Evolutionary conservation across 2,329 filamentous ascomycete species (phyloP).

Genomic region (Herpotrichia juniperi): DNA sequence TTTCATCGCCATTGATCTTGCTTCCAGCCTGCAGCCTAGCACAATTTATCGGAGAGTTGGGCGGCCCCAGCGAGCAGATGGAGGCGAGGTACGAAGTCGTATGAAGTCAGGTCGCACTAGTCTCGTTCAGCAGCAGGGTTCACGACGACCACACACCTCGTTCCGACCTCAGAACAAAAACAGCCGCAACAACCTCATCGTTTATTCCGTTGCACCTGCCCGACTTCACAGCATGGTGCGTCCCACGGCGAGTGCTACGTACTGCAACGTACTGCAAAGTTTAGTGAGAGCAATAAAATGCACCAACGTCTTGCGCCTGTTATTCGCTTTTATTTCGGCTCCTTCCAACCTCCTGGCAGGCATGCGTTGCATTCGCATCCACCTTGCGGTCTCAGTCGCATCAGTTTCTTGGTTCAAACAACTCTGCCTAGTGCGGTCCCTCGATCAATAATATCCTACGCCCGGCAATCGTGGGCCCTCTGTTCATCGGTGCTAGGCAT

Average conservation of each 20-base stretch:
- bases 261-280: background rate
- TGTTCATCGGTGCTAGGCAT: background rate
- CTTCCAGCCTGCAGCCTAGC: slow-evolving; percentile 1
- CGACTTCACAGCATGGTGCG: background rate
- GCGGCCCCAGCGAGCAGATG: slow-evolving; percentile 8
- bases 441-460: background rate
- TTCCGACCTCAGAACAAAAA: background rate
- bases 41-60: slow-evolving; percentile 4
- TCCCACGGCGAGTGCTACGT: background rate
- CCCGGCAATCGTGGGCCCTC: background rate
- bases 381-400: slow-evolving; percentile 21
- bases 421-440: slow-evolving; percentile 13
- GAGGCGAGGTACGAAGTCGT: slow-evolving; percentile 6
- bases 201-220: slow-evolving; percentile 5
- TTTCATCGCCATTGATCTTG: background rate
- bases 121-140: slow-evolving; percentile 1
- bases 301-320: slow-evolving; percentile 2
- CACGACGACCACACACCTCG: background rate
- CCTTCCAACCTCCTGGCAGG: slow-evolving; percentile 1
- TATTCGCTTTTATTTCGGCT: slow-evolving; percentile 17
- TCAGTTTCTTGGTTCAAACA: slow-evolving; percentile 29
- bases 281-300: background rate
- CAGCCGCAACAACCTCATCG: background rate
- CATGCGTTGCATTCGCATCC: slow-evolving; percentile 13
- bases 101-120: slow-evolving; percentile 5